Evolutionary conservation across 1,139 yeast species (phyloP), one percentile per base, ranked within the genome.

Genomic region (Saccharomyces hybrid): DNA sequence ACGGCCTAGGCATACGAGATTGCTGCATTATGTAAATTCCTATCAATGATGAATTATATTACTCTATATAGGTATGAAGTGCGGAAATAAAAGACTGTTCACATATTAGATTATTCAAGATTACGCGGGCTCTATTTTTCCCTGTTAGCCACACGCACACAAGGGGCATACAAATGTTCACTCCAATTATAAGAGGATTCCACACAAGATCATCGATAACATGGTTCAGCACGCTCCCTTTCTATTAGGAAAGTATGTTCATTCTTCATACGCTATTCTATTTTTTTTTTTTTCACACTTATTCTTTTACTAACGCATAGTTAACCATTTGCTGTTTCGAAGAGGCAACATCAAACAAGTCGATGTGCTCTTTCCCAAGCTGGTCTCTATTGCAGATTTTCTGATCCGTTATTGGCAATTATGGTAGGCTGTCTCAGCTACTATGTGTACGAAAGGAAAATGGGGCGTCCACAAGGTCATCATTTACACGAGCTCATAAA

Each of bases 1-100:
- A 90, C 65, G 99, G 99, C 0, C 77, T 90, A 55, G 89, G 93
- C 14, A 71, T 85, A 34, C 74, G 69, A 29, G 88, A 85, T 69
- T 83, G 95, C 75, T 54, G 51, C n/a, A 56, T 66, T 53, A 59
- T 66, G 66, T 66, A 59, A 57, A 13, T 5, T 28, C 5, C 20
- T 20, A 16, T 42, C 14, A 32, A 34, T 25, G 8, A 14, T 11
- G 6, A 5, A 6, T 27, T 16, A 13, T 27, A 5, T 5, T 41
- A n/a, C 6, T 49, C 20, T 25, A 20, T 32, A 32, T 32, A 32
- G 6, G 16, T 14, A 11, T 32, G 20, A 23, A 26, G n/a, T 20
- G 38, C 16, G 25, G 26, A 25, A 9, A 34, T 47, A 27, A 20
- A 14, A 28, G 11, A 34, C 26, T 25, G 14, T 28, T 11, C n/a